Evolutionary conservation across 176 grass and related monocot species (phyloP), one percentile per base, ranked within the genome.

Genomic region (Otatea glauca): DNA sequence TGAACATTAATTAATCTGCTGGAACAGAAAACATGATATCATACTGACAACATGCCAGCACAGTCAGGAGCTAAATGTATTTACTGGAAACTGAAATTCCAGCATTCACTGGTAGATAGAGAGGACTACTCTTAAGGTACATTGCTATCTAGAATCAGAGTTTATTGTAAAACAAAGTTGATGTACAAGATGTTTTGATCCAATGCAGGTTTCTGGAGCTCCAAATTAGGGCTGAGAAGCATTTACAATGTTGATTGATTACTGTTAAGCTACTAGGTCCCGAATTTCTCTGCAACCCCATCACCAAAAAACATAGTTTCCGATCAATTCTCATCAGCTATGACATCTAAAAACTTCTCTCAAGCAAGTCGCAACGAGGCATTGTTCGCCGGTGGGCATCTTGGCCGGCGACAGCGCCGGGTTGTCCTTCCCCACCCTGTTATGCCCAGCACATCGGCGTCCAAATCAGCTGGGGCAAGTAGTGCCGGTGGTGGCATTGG

Each of bases 351-450:
- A 84, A 72, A 43, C 8, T 76, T 70, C 45, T 75, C 80, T 80
- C 77, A 92, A 51, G 65, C 65, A 85, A 86, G 63, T 79, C 48
- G 83, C 85, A 88, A 71, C 9, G 74, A 75, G 35, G 87, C 35
- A 79, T 70, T 83, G 86, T 86, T 92, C 18, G 44, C 51, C 2
- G 90, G 76, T 1, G 85, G 79, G 29, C 80, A 90, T 82, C 93
- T 92, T 54, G 73, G 88, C 53, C 91, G 75, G 47, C 90, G 82
- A 81, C 93, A 95, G 5, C 93, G 86, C 41, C 93, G 88, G 41
- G 90, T 95, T 47, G 91, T 95, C 70, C 88, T 89, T 81, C 93
- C 93, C 93, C 93, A 95, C 35, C 88, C 89, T 9, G 87, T 75
- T 35, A 86, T 86, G 17, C 70, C 82, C 2, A 24, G 78, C 8